These are phyloP conservation scores for Scleromitrula shiraiana DNA, from an alignment of 2,329 filamentous ascomycete species.

Conservation along the genomic window DNA sequence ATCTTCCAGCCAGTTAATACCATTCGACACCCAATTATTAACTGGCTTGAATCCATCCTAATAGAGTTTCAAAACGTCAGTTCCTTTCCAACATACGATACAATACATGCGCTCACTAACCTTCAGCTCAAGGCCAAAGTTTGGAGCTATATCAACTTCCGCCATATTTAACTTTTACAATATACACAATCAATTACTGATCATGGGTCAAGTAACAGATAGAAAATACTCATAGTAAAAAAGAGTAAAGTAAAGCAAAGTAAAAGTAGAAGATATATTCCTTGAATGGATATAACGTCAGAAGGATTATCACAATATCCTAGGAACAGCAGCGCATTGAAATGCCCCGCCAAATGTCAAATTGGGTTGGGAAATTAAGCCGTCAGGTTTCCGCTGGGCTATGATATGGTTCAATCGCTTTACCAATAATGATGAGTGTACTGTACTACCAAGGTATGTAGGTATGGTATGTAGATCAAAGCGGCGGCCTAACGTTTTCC, in stretches of 20 bases:
- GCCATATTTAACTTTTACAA: conserved; percentile 49
- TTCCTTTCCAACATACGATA: not conserved
- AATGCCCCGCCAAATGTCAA: conserved; percentile 9
- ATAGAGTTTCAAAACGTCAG: conserved; percentile 12
- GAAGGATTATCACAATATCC: conserved; percentile 3
- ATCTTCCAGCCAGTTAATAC: conserved; percentile 92
- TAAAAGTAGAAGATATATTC: too few relatives aligned
- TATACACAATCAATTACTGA: conserved; percentile 6
- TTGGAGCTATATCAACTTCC: conserved; percentile 72
- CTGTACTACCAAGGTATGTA: too few relatives aligned
- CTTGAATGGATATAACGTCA: conserved; percentile 8
- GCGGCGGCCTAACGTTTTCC: not conserved
- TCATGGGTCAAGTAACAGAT: conserved; percentile 18
- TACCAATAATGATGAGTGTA: too few relatives aligned
- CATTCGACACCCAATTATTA: conserved; percentile 82
- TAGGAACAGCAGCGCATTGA: conserved; percentile 1
- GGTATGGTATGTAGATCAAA: not conserved
- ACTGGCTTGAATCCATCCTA: conserved; percentile 96
- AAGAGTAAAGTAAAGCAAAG: conserved; percentile 6
- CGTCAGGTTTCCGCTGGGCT: too few relatives aligned
- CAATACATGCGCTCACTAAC: conserved; percentile 38
- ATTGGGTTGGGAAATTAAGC: not conserved
- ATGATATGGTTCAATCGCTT: too few relatives aligned
- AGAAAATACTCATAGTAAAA: conserved; percentile 12
- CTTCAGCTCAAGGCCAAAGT: conserved; percentile 92